A percentile compares a stretch with the other conserved stretches of the same genome.
Conservation (phyloP, 2,329 filamentous ascomycete genomes). For the Tolypocladium sp. region DNA sequence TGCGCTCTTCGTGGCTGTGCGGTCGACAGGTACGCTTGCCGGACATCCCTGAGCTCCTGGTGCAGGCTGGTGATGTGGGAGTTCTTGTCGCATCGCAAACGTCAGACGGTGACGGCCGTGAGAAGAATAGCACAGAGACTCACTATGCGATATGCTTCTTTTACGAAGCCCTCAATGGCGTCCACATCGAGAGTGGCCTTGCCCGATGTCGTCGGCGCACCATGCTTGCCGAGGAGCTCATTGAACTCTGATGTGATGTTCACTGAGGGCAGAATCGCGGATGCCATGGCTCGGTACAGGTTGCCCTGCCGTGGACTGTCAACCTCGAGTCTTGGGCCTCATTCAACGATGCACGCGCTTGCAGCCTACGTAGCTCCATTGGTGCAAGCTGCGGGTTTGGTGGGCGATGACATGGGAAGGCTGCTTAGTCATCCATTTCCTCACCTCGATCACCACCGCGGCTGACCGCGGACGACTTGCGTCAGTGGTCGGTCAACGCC, state of each 20-base stretch:
- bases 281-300: constrained; percentile 3
- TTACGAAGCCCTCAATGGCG: constrained; percentile 75
- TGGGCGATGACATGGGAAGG: background rate
- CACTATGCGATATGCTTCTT: constrained; percentile 91
- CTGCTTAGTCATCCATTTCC: constrained; percentile 1
- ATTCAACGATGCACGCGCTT: background rate
- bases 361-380: background rate
- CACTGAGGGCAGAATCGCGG: constrained; percentile 24
- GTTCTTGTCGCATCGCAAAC: constrained; percentile 47
- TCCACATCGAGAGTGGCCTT: constrained; percentile 24
- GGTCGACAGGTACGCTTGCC: constrained; percentile 84
- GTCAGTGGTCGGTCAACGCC: background rate
- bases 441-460: background rate
- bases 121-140: constrained; percentile 17
- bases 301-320: background rate
- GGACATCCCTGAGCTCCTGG: constrained; percentile 70
- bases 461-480: background rate
- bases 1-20: constrained; percentile 53
- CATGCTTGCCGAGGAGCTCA: constrained; percentile 52
- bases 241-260: constrained; percentile 64
- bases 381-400: background rate
- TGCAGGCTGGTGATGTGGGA: constrained; percentile 75
- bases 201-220: constrained; percentile 40
- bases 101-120: background rate
- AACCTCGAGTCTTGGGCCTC: background rate